Evolutionary conservation across 805 yeast genomes (phyloP), one percentile per base, ranked within the genome.

Genomic region (Ogataea nitratoaversa): DNA sequence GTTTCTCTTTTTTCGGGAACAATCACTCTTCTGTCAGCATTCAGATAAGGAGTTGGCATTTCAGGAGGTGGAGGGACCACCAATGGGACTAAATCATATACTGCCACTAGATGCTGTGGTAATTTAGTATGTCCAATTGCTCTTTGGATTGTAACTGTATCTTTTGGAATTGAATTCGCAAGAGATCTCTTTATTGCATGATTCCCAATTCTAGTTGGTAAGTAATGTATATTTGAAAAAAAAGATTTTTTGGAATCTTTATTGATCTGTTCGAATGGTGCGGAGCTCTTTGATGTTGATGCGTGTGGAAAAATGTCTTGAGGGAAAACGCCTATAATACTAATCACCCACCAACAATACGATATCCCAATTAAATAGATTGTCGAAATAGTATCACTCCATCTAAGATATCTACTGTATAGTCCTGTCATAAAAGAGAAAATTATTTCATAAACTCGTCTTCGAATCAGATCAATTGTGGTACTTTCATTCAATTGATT

Each of bases 11-110:
- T 58, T 1, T 53, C 57, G 0, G 78, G 78, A 7, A 63, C 56
- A 6, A 62, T 56, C 3, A 71, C 49, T 27, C 56, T 58, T 37
- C 66, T 68, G 23, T 70, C 70, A 2, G 66, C 65, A 34, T 66
- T 66, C 29, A 72, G 47, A 46, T 61, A 71, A 0, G 76, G 74
- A 28, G 56, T 58, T 2, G 77, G 77, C 12, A 69, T 42, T 12
- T 61, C 66, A 1, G 73, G 70, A 18, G 77, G 76, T 17, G 66
- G 63, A 3, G 59, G 56, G 3, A 60, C 49, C 4, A 60, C 53
- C 33, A 55, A 35, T 1, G 59, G 57, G 19, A 44, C 49, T 42
- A 60, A 42, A 34, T 63, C 59, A 30, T 70, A 58, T 5, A 69
- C 52, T 12, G 65, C 51, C 2, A 59, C 53, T 8, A 68, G 38